Evolutionary conservation across 2,329 filamentous ascomycete species (phyloP), one percentile per base, ranked within the genome.

Genomic region (Cylindrodendrum hubeiense): DNA sequence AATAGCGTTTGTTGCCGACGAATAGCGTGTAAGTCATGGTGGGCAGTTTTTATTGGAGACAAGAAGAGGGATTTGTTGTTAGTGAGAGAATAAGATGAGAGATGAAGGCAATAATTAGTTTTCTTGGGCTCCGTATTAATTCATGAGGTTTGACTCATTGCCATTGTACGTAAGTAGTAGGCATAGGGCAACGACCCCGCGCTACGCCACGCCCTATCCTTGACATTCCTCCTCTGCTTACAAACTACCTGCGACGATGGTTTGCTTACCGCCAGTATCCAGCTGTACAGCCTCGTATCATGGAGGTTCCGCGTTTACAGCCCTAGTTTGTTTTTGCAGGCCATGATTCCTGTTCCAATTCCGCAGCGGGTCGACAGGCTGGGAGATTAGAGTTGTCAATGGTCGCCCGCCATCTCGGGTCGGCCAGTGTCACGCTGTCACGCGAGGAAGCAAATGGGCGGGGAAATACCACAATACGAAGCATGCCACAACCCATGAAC

Each of bases 1-100:
- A 82, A 73, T 83, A 83, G 66, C 82, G 81, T 57, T 83, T 83
- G 70, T 82, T 82, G 28, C 76, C 80, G 67, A 84, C 81, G 71
- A 78, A 80, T 59, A 84, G 80, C 15, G 76, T 73, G 68, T 79
- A 80, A 44, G 73, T 65, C 80, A 82, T 83, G 21, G 9, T 58
- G 58, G 24, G n/a, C 26, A 34, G 37, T 7, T 51, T 51, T 34
- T 28, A 12, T 17, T 17, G 21, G 6, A 28, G 19, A n/a, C n/a
- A n/a, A 47, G 19, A 47, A 24, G 44, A 47, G 44, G 44, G 44
- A 24, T 22, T 24, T 33, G 3, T 50, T 50, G 24, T 10, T 19
- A 17, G 24, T 19, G 15, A 5, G 26, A 28, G 8, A 21, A 9
- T 26, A n/a, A n/a, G 6, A 7, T 12, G 10, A 19, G 44, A 49